These are phyloP conservation scores for Oryza coarctata DNA, from an alignment of 176 grass and related monocot species.

Conservation along the genomic window DNA sequence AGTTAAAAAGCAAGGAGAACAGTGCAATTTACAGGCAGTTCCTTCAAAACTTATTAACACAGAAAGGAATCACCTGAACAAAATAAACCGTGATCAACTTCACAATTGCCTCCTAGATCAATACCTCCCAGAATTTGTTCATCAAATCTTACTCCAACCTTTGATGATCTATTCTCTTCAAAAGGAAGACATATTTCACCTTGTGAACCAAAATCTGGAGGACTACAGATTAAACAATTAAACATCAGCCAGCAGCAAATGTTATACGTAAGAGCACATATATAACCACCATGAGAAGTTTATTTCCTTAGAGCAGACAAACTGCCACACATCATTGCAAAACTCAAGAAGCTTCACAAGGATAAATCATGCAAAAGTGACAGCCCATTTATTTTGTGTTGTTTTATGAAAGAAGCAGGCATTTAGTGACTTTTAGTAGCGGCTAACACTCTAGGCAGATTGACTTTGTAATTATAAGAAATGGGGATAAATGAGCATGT, in stretches of 20 bases:
- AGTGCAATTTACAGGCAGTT: constrained; percentile 25
- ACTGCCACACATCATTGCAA: constrained; percentile 11
- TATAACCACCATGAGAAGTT: constrained; percentile 1
- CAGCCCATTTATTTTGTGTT: constrained; percentile 19
- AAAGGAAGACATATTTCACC: constrained; percentile 92
- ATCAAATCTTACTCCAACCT: constrained; percentile 95
- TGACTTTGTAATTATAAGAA: too few relatives aligned
- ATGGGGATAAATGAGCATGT: too few relatives aligned
- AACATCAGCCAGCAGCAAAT: neutral
- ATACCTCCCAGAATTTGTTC: constrained; percentile 78
- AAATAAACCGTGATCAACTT: constrained; percentile 95
- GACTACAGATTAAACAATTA: constrained; percentile 54
- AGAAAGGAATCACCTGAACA: constrained; percentile 72
- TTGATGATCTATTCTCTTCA: constrained; percentile 87
- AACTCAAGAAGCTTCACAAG: neutral
- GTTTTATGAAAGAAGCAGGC: too few relatives aligned
- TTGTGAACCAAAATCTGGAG: constrained; percentile 74
- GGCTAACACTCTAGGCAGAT: too few relatives aligned
- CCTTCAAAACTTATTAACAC: constrained; percentile 3
- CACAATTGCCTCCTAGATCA: constrained; percentile 94
- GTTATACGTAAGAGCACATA: constrained; percentile 11
- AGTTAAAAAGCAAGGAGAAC: neutral
- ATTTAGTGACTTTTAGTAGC: too few relatives aligned
- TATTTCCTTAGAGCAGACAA: neutral
- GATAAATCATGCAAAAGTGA: neutral